Conservation (phyloP, 2,329 filamentous ascomycete genomes). For the Fusarium setosum region DNA sequence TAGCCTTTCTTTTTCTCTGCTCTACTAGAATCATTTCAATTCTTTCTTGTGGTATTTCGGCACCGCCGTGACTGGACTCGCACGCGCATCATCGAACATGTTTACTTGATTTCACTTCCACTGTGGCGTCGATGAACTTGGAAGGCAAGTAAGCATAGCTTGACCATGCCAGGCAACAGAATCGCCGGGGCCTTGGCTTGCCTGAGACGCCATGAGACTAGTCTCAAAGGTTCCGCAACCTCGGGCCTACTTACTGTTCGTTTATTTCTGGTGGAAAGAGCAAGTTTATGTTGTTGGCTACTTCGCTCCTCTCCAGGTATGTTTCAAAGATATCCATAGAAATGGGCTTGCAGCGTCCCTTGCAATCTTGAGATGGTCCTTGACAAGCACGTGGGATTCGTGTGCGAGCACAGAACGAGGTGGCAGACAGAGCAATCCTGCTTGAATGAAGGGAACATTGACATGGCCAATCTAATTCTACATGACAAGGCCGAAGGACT, state of each 20-base stretch:
- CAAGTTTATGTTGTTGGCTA: not conserved
- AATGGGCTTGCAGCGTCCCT: too few relatives aligned
- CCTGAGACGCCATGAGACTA: not conserved
- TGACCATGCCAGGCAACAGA: not conserved
- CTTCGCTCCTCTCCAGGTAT: not conserved
- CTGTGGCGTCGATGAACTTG: conserved; percentile 5
- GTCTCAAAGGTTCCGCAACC: conserved; percentile 4
- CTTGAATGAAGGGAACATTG: too few relatives aligned
- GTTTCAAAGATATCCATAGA: too few relatives aligned
- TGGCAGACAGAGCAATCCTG: too few relatives aligned
- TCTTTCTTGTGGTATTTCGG: not conserved
- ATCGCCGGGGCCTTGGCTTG: conserved; percentile 2
- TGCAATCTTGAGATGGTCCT: too few relatives aligned
- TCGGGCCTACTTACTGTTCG: not conserved
- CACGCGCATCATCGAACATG: not conserved
- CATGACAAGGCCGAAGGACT: too few relatives aligned
- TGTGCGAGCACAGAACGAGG: too few relatives aligned
- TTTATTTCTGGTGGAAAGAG: not conserved
- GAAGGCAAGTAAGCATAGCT: not conserved
- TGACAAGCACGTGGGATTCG: too few relatives aligned
- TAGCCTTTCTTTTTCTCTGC: not conserved
- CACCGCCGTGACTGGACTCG: not conserved
- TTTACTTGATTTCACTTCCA: not conserved
- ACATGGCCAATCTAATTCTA: too few relatives aligned
- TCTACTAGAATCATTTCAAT: not conserved